Evolutionary conservation across 345 rosid genomes (phyloP), one percentile per base, ranked within the genome.

Genomic region (Clausena lansium): DNA sequence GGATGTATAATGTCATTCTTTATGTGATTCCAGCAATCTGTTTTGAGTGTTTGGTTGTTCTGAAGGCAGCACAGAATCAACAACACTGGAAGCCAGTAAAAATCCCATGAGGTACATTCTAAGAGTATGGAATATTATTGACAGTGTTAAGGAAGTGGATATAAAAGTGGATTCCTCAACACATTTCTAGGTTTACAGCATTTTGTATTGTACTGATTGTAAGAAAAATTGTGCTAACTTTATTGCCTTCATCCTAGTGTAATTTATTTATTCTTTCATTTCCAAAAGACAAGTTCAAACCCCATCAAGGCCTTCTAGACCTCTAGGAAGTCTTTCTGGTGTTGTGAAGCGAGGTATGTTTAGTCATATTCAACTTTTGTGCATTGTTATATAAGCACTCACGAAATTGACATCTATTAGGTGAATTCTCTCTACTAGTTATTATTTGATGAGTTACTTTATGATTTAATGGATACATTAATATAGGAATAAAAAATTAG

Each of bases 21-120:
- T n/a, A n/a, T n/a, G n/a, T n/a, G n/a, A n/a, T n/a, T 67, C 67
- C 88, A 97, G 99, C 89, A 97, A 97, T 88, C 83, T 94, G 61
- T 97, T 97, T 85, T 98, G 97, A 32, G 96, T 97, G 66, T 97
- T 93, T 83, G 97, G 98, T 80, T 87, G 90, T 87, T 78, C 86
- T 62, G 70, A 87, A 7, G 98, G 93, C 80, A 91, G 90, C 81
- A 72, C 88, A 3, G 99, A 97, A 84, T 86, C 92, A 27, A 85
- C 94, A 78, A 94, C 98, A 57, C 86, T 97, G 87, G 99, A 97
- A 88, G 98, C 98, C 82, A 94, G 98, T 87, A 97, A 94, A 90
- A 94, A 91, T 75, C 99, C 99, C 67, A 93, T 87, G 98, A 97
- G 99, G 99, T 97, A 88, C n/a, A n/a, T n/a, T n/a, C n/a, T n/a